Evolutionary conservation across 768 basidiomycete species (phyloP), one percentile per base, ranked within the genome.

Genomic region (Vishniacozyma victoriae): DNA sequence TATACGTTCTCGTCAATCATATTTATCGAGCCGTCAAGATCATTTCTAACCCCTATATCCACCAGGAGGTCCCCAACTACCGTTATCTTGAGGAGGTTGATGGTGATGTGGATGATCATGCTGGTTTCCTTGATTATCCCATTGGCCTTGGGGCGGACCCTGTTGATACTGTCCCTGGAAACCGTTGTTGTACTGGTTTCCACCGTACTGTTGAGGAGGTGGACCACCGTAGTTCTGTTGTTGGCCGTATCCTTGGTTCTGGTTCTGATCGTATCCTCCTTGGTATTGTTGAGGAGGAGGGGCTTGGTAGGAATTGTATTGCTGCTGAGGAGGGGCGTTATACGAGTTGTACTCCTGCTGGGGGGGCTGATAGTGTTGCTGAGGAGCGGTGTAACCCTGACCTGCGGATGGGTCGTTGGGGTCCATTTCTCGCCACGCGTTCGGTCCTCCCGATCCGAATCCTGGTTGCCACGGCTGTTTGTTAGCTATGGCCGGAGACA

Each of bases 401-500:
- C 23, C 27, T 36, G 4, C 15, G 39, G 39, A 4, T 13, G 50
- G 39, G 2, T 20, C 44, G 33, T 52, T 52, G 31, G 50, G 50
- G 31, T 66, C 64, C 41, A 68, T 56, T 9, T 54, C 70, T 26
- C 70, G 50, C 68, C 68, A 72, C 19, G 62, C 66, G 35, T 68
- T 53, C 7, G 51, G 50, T 27, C 70, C 70, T 15, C 69, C 70
- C n/a, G 41, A 51, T 5, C 70, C 70, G 50, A 72, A 72, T 12
- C 65, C 65, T 50, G 62, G 66, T 27, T 72, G 55, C 64, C 70
- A 67, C 1, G 70, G 70, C 67, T 67, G 40, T 33, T n/a, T 33
- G 29, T 9, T n/a, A 33, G 9, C 29, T 33, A 33, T 33, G 29
- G n/a, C n/a, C 29, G 29, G 29, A 44, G 13, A 4, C 24, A 18